Percentiles rank a stretch among this genome's conserved stretches.
These are phyloP conservation scores for Chrysoporthe cubensis DNA, from an alignment of 2,329 filamentous ascomycete species.

Conservation along the genomic window DNA sequence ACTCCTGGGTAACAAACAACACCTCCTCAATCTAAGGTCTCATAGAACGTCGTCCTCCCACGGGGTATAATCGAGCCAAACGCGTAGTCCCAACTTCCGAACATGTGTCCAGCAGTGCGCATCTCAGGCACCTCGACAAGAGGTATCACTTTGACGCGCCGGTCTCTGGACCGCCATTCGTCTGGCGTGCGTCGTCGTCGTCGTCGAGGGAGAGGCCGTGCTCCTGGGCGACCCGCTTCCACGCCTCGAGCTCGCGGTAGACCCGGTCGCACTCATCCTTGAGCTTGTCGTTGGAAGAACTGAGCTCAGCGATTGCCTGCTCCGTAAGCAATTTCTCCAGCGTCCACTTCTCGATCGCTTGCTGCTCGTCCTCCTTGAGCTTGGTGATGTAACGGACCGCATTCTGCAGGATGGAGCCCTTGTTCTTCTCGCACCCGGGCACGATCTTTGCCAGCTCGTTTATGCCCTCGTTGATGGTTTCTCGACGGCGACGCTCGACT, in stretches of 20 bases:
- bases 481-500: constrained; percentile 95
- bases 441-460: constrained; percentile 98
- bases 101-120: not conserved
- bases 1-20: not conserved
- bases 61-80: constrained; percentile 1
- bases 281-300: constrained; percentile 83
- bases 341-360: constrained; percentile 94
- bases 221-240: constrained; percentile 71
- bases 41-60: not conserved
- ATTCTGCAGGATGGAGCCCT: constrained; percentile 91
- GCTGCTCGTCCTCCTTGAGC: constrained; percentile 89
- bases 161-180: constrained; percentile 30
- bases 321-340: constrained; percentile 88
- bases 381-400: constrained; percentile 94
- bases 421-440: constrained; percentile 97
- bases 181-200: constrained; percentile 35
- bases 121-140: not conserved
- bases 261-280: constrained; percentile 79
- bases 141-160: constrained; percentile 39
- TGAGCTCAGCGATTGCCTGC: constrained; percentile 87
- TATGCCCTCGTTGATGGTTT: constrained; percentile 98
- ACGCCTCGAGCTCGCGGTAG: constrained; percentile 77
- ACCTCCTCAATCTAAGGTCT: not conserved
- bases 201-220: constrained; percentile 51
- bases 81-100: not conserved